Evolutionary conservation across 2,329 filamentous ascomycete genomes (phyloP).

Genomic region (Coleophoma crateriformis): DNA sequence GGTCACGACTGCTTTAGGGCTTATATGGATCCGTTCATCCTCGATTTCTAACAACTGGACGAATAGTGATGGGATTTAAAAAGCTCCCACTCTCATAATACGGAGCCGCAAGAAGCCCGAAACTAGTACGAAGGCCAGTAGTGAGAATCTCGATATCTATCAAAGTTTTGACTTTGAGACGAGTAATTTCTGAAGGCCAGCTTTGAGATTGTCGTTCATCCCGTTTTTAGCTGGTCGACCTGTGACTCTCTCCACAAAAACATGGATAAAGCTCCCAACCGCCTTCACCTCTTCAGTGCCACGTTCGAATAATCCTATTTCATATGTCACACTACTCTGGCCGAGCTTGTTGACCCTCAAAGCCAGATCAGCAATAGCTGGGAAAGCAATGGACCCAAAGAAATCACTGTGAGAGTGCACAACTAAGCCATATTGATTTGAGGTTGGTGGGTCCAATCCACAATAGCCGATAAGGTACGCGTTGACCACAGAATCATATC

Average conservation of each 20-base stretch:
- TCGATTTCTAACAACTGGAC: too few species aligned
- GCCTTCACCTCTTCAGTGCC: constrained; percentile 71
- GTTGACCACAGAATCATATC: constrained; percentile 87
- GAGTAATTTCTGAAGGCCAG: constrained; percentile 52
- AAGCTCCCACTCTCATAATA: not conserved
- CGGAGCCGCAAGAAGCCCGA: not conserved
- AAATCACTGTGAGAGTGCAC: constrained; percentile 84
- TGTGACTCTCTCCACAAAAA: constrained; percentile 74
- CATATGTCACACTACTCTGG: constrained; percentile 82
- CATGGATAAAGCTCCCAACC: constrained; percentile 81
- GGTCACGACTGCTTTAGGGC: too few species aligned
- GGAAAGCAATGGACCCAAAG: constrained; percentile 76
- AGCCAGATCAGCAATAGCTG: constrained; percentile 74
- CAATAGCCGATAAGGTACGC: constrained; percentile 79
- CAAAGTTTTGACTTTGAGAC: constrained; percentile 26
- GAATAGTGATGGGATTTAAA: too few species aligned
- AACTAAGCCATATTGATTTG: constrained; percentile 73
- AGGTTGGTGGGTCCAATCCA: constrained; percentile 63
- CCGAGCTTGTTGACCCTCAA: constrained; percentile 80
- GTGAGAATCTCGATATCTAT: not conserved
- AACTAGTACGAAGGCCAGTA: not conserved
- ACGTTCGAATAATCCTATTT: constrained; percentile 78
- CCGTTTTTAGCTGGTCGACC: constrained; percentile 61
- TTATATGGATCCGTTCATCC: too few species aligned
- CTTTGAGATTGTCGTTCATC: constrained; percentile 55